phyloP scores from a whole-genome alignment of 352 stramenopile species.

The Blastocystis sp. region DNA sequence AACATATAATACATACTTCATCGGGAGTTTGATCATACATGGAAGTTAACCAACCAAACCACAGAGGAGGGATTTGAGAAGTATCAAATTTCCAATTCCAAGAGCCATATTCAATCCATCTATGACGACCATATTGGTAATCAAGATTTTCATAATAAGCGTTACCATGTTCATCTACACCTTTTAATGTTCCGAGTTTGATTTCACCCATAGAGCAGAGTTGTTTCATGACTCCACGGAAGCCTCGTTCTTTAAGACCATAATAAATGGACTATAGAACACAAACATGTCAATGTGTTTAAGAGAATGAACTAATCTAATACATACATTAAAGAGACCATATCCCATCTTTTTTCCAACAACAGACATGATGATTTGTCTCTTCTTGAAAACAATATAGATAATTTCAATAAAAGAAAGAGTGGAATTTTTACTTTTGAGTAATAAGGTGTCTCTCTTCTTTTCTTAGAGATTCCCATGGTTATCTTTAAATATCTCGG shows the following conservation, averaged over 20 bases:
- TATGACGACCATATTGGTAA: slow-evolving; percentile 30
- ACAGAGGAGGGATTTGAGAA: slow-evolving; percentile 18
- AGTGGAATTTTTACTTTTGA: too few species aligned
- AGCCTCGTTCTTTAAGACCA: slow-evolving; percentile 31
- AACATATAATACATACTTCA: neutral
- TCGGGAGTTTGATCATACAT: slow-evolving; percentile 23
- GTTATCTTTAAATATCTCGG: too few species aligned
- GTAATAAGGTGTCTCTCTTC: too few species aligned
- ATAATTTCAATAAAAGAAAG: too few species aligned
- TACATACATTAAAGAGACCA: slow-evolving; percentile 32
- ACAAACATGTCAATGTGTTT: too few species aligned
- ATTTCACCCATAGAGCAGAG: slow-evolving; percentile 30
- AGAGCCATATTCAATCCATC: slow-evolving; percentile 32
- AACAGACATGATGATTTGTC: too few species aligned
- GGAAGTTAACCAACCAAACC: slow-evolving; percentile 30
- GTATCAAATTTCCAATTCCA: slow-evolving; percentile 38
- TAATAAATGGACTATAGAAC: slow-evolving; percentile 30
- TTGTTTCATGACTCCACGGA: slow-evolving; percentile 28
- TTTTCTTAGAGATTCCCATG: too few species aligned
- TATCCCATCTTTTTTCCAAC: slow-evolving; percentile 38
- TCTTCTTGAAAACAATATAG: too few species aligned
- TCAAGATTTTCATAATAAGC: slow-evolving; percentile 36
- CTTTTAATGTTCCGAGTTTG: slow-evolving; percentile 29
- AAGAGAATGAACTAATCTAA: neutral
- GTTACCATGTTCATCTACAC: slow-evolving; percentile 36